These are phyloP conservation scores for Phytophthora citricola DNA, from an alignment of 352 stramenopile species.

Conservation along the genomic window DNA sequence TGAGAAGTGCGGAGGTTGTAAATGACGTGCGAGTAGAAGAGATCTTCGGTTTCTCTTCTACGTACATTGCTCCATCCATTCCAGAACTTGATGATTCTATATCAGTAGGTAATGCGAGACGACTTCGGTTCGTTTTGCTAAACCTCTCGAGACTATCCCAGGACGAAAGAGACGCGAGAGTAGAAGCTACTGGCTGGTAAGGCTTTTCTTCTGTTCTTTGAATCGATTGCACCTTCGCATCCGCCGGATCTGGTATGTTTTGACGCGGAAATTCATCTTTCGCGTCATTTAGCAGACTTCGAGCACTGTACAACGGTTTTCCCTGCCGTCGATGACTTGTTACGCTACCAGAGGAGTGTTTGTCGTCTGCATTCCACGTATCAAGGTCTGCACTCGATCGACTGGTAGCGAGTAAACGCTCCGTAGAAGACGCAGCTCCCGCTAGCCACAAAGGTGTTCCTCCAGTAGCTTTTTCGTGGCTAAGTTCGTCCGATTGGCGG, in stretches of 20 bases:
- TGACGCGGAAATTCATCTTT: not conserved
- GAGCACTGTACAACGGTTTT: constrained; percentile 6
- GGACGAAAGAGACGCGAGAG: constrained; percentile 29
- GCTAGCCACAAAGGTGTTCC: constrained; percentile 34
- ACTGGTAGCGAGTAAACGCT: constrained; percentile 11
- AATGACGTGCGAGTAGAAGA: constrained; percentile 10
- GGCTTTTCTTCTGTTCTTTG: constrained; percentile 7
- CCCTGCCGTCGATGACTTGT: constrained; percentile 31
- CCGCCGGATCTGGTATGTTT: constrained; percentile 1
- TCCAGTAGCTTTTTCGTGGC: constrained; percentile 8
- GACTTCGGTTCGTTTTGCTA: constrained; percentile 74
- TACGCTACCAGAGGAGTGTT: constrained; percentile 11
- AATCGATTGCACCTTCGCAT: constrained; percentile 14
- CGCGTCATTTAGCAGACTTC: not conserved
- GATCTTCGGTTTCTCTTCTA: not conserved
- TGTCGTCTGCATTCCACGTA: constrained; percentile 25
- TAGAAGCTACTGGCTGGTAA: constrained; percentile 4
- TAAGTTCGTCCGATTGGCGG: not conserved
- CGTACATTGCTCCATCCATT: constrained; percentile 8
- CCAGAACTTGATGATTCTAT: not conserved
- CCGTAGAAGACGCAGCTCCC: not conserved
- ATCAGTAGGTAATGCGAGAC: constrained; percentile 41
- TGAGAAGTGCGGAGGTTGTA: constrained; percentile 30
- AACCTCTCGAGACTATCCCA: constrained; percentile 87
- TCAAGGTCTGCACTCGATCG: constrained; percentile 13